Evolutionary conservation across 257 asterid species (phyloP).

Genomic region (Cynanchum wilfordii): DNA sequence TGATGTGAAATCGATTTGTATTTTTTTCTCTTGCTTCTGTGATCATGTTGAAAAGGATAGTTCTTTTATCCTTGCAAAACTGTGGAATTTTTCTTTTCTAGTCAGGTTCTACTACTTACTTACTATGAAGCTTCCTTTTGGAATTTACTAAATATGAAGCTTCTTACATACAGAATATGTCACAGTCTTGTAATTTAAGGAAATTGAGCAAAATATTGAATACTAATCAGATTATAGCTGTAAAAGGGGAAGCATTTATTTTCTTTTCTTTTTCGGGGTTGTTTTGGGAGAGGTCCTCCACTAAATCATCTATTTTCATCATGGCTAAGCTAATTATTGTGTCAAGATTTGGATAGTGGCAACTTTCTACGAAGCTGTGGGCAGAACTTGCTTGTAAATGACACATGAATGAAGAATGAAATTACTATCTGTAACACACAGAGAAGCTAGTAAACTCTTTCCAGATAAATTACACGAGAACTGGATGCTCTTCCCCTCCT

Average conservation of each 20-base stretch:
- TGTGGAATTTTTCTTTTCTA: not conserved
- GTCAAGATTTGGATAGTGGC: not conserved
- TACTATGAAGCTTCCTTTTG: too few species aligned
- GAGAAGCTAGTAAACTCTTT: not conserved
- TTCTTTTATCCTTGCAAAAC: not conserved
- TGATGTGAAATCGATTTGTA: not conserved
- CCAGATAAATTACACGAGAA: not conserved
- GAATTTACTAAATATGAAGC: not conserved
- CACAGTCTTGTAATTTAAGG: not conserved
- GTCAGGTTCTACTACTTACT: not conserved
- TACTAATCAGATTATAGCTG: not conserved
- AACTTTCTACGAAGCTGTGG: not conserved
- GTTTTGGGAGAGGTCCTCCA: not conserved
- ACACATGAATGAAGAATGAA: not conserved
- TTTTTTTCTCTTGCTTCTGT: not conserved
- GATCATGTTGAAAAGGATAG: not conserved
- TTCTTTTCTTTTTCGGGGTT: not conserved
- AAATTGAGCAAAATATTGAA: not conserved
- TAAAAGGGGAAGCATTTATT: not conserved
- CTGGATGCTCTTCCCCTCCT: not conserved
- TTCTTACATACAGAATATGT: not conserved
- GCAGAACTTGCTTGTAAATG: not conserved
- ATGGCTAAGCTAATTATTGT: not conserved
- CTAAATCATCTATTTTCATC: not conserved
- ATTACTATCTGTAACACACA: not conserved